Base-by-base conservation (phyloP, 257 asterid genomes). In the Solanum acaule region DNA sequence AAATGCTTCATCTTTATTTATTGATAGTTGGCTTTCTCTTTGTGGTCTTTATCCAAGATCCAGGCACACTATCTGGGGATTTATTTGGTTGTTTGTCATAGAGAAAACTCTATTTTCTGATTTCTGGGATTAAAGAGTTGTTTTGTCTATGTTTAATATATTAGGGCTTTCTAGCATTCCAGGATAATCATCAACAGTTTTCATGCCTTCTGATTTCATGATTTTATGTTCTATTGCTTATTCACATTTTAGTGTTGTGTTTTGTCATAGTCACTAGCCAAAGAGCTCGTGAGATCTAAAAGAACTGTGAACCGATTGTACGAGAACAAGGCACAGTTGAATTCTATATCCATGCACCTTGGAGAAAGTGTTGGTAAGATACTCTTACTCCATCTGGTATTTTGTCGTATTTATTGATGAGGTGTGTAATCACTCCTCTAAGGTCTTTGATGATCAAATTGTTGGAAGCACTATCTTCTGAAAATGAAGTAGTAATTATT, bases 241-340 rank as follows among this genome's bases (percentile, higher is more conserved):
- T 46, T 81, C 29, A 81, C 37, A 49, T 46, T 27, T 10, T 9
- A 27, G 70, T 81, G 42, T 46, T 81, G 23, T 49, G 20, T 81
- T 46, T 29, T 46, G 16, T 18, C 29, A 10, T 94, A 97, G 99
- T 86, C 96, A 33, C 99, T 97, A 59, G 99, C 99, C 14, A 93
- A 93, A 92, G 99, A 97, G 93, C 88, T 96, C 40, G 98, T 96
- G 95, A 93, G 96, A 88, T 95, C 99, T 14, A 95, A 92, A 88
- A 94, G 90, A 86, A 93, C 98, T 34, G 98, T 96, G 90, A 92
- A 95, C 86, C 98, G 99, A 31, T 93, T 96, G 71, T 91, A 95
- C 23, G 98, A 96, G 89, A 96, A 96, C 91, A 96, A 95, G 92
- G 99, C 99, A 4, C 99, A 96, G 90, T 89, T 96, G 95, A 96